phyloP scores from a whole-genome alignment of 2,329 filamentous ascomycete species.

The Herpotrichia juniperi region DNA sequence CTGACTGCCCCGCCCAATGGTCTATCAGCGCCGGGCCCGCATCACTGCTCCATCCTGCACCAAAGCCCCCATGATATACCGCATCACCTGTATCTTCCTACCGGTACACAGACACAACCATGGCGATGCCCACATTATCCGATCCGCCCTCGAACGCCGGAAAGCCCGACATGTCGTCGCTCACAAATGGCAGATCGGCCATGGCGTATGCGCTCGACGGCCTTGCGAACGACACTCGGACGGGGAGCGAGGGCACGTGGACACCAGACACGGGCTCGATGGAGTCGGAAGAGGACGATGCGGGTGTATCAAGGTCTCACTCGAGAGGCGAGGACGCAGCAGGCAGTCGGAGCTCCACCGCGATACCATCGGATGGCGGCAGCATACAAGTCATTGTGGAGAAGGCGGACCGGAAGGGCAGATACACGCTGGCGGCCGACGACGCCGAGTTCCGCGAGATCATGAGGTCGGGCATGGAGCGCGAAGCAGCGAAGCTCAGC shows the following conservation, averaged over 20 bases:
- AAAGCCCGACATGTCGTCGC: constrained; percentile 16
- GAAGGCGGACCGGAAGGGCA: constrained; percentile 52
- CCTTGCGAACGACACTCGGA: constrained; percentile 24
- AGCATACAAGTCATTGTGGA: constrained; percentile 54
- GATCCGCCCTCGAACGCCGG: background rate
- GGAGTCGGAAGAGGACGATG: constrained; percentile 48
- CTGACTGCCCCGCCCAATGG: background rate
- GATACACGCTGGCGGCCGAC: constrained; percentile 57
- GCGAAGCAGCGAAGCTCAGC: constrained; percentile 43
- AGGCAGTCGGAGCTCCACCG: constrained; percentile 31
- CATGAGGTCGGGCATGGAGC: constrained; percentile 50
- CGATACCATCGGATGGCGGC: constrained; percentile 27
- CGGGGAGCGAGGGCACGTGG: constrained; percentile 31
- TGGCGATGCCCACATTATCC: background rate
- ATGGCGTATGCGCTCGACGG: constrained; percentile 36
- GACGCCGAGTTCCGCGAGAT: constrained; percentile 57
- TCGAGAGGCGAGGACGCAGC: constrained; percentile 44
- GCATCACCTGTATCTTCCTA: background rate
- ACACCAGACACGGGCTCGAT: constrained; percentile 30
- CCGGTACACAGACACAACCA: background rate
- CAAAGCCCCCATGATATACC: constrained; percentile 3
- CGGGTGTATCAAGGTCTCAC: constrained; percentile 46
- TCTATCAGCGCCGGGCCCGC: background rate
- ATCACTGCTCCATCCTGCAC: constrained; percentile 1
- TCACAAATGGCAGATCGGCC: constrained; percentile 24